A percentile compares a stretch with the other conserved stretches of the same genome.
Conservation (phyloP, 2,329 filamentous ascomycete genomes). For the Microcera coccophila region DNA sequence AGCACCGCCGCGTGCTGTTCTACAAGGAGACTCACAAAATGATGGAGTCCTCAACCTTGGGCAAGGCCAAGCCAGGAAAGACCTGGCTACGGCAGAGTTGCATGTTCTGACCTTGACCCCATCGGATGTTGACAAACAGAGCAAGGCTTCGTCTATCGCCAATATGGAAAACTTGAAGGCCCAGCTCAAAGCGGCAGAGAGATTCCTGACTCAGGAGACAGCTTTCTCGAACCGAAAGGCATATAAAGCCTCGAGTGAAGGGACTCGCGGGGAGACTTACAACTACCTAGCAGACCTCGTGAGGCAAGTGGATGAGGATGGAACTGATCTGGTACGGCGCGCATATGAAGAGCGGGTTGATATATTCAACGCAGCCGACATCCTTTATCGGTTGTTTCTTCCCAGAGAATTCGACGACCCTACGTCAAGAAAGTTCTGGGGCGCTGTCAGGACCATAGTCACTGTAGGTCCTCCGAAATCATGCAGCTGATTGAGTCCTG, state of each 20-base stretch:
- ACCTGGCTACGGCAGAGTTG: slow-evolving; percentile 5
- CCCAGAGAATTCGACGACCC: slow-evolving; percentile 34
- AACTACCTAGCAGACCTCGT: slow-evolving; percentile 21
- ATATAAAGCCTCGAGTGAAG: slow-evolving; percentile 25
- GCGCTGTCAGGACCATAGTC: slow-evolving; percentile 33
- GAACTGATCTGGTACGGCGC: slow-evolving; percentile 20
- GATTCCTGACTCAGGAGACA: slow-evolving; percentile 25
- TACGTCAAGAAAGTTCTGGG: slow-evolving; percentile 43
- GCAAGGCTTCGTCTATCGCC: neutral
- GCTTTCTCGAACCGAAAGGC: slow-evolving; percentile 26
- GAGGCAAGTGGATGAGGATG: slow-evolving; percentile 20
- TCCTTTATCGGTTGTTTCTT: slow-evolving; percentile 41
- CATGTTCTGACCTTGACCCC: slow-evolving; percentile 21
- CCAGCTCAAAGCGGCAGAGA: slow-evolving; percentile 26
- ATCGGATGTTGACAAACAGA: neutral
- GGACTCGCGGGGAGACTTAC: slow-evolving; percentile 23
- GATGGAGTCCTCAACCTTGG: slow-evolving; percentile 1
- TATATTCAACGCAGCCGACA: slow-evolving; percentile 39
- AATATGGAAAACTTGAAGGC: slow-evolving; percentile 14
- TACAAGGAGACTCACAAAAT: slow-evolving; percentile 1
- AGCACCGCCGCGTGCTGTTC: slow-evolving; percentile 13
- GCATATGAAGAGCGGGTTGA: slow-evolving; percentile 35
- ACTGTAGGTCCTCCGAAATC: slow-evolving; percentile 20
- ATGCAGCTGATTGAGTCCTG: too few species aligned
- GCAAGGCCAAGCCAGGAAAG: slow-evolving; percentile 1